A percentile compares a stretch with the other conserved stretches of the same genome.
Evolutionary conservation across 257 asterid genomes (phyloP).

Genomic region (Gentiana macrophylla): DNA sequence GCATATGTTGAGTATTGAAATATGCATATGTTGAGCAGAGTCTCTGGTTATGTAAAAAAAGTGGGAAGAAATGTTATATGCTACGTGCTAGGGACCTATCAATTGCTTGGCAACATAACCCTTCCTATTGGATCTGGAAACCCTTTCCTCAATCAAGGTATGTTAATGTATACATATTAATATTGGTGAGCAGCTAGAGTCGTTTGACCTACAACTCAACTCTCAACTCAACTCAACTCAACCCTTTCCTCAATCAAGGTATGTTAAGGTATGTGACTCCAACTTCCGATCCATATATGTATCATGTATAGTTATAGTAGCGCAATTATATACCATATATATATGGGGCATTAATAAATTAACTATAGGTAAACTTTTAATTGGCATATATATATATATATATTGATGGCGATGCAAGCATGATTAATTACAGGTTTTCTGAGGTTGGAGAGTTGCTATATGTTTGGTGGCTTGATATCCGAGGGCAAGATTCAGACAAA

Average conservation of each 20-base stretch:
- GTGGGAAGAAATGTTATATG: conserved; percentile 32
- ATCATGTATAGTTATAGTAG: too few relatives aligned
- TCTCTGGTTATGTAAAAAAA: conserved; percentile 16
- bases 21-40: conserved; percentile 16
- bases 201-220: too few relatives aligned
- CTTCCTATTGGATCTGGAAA: conserved; percentile 24
- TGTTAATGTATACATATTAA: background rate
- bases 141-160: conserved; percentile 35
- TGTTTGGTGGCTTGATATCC: conserved; percentile 53
- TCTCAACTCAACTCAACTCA: too few relatives aligned
- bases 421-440: conserved; percentile 31
- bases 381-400: too few relatives aligned
- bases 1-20: background rate
- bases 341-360: too few relatives aligned
- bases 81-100: conserved; percentile 27
- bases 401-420: too few relatives aligned
- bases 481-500: conserved; percentile 28
- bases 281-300: too few relatives aligned
- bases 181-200: too few relatives aligned
- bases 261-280: too few relatives aligned
- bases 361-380: too few relatives aligned
- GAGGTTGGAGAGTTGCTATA: conserved; percentile 55
- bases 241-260: too few relatives aligned
- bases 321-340: too few relatives aligned
- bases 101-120: conserved; percentile 20